phyloP scores from a whole-genome alignment of 2,329 filamentous ascomycete species.

The Pseudogymnoascus sp. region DNA sequence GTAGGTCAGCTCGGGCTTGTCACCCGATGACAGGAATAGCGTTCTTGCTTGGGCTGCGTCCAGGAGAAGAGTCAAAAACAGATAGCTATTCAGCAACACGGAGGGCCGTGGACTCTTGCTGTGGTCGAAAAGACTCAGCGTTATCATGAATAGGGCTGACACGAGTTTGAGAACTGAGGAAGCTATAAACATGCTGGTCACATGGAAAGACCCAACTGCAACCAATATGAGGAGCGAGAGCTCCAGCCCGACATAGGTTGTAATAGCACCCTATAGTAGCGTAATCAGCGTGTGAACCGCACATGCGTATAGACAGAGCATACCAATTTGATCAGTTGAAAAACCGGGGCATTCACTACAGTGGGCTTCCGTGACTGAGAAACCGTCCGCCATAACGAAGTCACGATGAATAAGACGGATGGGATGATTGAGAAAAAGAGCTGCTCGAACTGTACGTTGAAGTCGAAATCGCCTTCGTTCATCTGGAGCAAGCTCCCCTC shows the following conservation, averaged over 20 bases:
- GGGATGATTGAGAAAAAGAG: constrained; percentile 30
- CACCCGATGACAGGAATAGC: constrained; percentile 30
- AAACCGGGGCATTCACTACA: constrained; percentile 26
- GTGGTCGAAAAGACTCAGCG: constrained; percentile 25
- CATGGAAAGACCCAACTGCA: constrained; percentile 12
- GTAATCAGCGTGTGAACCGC: constrained; percentile 12
- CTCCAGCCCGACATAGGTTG: constrained; percentile 20
- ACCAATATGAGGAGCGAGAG: constrained; percentile 26
- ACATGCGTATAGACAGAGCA: not conserved
- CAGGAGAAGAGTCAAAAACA: constrained; percentile 37
- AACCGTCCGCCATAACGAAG: constrained; percentile 26
- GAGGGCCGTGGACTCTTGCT: constrained; percentile 35
- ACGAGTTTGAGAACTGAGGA: constrained; percentile 25
- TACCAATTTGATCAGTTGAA: constrained; percentile 27
- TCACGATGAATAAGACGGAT: constrained; percentile 25
- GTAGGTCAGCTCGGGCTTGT: constrained; percentile 13
- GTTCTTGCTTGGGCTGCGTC: constrained; percentile 38
- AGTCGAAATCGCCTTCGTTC: constrained; percentile 27
- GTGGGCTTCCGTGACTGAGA: constrained; percentile 26
- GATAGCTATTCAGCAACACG: constrained; percentile 35
- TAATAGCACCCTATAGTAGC: constrained; percentile 18
- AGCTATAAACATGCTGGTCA: constrained; percentile 26
- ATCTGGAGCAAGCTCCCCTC: constrained; percentile 24
- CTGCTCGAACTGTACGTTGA: constrained; percentile 30
- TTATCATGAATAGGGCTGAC: constrained; percentile 21